Evolutionary conservation across 1,284 basidiomycete species (phyloP).

Genomic region (Hemileia vastatrix): DNA sequence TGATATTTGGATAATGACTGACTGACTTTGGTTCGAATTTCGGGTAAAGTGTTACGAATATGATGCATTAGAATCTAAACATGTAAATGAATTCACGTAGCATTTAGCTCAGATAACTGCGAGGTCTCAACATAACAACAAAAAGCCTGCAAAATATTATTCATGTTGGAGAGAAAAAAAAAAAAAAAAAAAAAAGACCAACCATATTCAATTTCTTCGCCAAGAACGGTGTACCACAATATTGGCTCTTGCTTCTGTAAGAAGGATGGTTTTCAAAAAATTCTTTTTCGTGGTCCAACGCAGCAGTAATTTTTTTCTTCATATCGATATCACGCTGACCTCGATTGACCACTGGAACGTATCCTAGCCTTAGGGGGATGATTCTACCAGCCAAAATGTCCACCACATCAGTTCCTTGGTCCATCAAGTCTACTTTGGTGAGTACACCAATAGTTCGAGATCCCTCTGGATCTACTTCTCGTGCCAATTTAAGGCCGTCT

Average conservation of each 20-base stretch:
- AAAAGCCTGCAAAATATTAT: background rate
- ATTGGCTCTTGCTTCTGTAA: slow-evolving; percentile 86
- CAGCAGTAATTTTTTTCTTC: slow-evolving; percentile 69
- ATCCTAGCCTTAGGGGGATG: slow-evolving; percentile 87
- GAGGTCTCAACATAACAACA: background rate
- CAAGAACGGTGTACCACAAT: slow-evolving; percentile 95
- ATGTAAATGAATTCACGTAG: slow-evolving; percentile 8
- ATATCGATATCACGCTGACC: slow-evolving; percentile 92
- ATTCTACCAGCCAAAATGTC: slow-evolving; percentile 93
- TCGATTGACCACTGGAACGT: slow-evolving; percentile 94
- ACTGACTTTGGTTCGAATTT: slow-evolving; percentile 87
- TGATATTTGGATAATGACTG: slow-evolving; percentile 78
- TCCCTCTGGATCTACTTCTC: slow-evolving; percentile 94
- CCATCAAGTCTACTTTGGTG: slow-evolving; percentile 97
- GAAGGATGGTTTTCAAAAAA: slow-evolving; percentile 90
- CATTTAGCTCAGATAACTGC: too few species aligned
- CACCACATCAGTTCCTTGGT: slow-evolving; percentile 91
- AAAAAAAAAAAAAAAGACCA: slow-evolving; percentile 30
- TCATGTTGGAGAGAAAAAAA: slow-evolving; percentile 6
- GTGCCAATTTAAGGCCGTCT: slow-evolving; percentile 88
- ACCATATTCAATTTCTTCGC: slow-evolving; percentile 93
- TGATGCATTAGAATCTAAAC: slow-evolving; percentile 90
- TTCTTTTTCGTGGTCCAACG: slow-evolving; percentile 76
- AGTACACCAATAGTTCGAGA: slow-evolving; percentile 90
- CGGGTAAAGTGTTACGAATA: slow-evolving; percentile 87